Evolutionary conservation across 1,284 basidiomycete species (phyloP), one percentile per base, ranked within the genome.

Genomic region (Sporisorium exsertum): DNA sequence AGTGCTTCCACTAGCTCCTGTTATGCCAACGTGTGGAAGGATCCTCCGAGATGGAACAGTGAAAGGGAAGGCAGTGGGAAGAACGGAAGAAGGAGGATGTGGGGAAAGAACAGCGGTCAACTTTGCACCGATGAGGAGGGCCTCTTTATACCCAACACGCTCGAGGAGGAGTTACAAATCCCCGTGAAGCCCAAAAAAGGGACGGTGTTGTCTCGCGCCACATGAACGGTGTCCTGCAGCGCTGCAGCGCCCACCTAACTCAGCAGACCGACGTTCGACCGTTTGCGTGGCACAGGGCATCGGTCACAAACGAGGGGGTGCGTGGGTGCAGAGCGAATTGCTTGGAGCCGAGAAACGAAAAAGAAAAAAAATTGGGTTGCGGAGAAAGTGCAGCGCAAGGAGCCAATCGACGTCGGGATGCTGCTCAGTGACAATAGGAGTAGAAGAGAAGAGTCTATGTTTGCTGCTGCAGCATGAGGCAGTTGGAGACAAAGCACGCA

Each of bases 81-180:
- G 47, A 15, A 29, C 16, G 47, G 26, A 49, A 13, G 27, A 29
- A 49, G 47, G n/a, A 32, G 27, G 10, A 50, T 12, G 49, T 20
- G 27, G 49, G 49, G 27, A 20, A n/a, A n/a, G 26, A 47, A 16
- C 4, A 5, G 24, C 27, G 10, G 9, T 6, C 13, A 6, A 18
- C 18, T 6, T 12, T 46, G 22, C 18, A 32, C 20, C 16, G 27
- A 32, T 20, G 49, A 20, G 27, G 49, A 29, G 18, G 29, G 27
- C 3, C 3, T 50, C 49, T 50, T 50, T 50, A 50, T 50, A 50
- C n/a, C 29, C 10, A 18, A 50, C 27, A 50, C 47, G 47, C 29
- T 13, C 18, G 46, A n/a, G 16, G 37, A 40, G 18, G 18, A n/a
- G 16, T 1, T 5, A 40, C 37, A 16, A 40, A 5, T 18, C n/a